Evolutionary conservation across 805 yeast genomes (phyloP), one percentile per base, ranked within the genome.

Genomic region (Candida maltosa): DNA sequence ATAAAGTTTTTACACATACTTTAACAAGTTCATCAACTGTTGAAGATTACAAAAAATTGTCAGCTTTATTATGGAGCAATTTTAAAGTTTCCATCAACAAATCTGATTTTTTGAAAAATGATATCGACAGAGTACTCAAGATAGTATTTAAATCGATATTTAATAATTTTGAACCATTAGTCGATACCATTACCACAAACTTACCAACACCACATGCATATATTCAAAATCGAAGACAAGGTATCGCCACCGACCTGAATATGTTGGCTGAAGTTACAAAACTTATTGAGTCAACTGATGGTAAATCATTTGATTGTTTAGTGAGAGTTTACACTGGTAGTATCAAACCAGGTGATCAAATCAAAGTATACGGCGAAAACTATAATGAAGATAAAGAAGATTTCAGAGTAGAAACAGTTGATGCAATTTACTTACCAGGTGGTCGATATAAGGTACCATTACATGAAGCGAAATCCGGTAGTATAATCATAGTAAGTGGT

Each of bases 361-460:
- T 87, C 5, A 62, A 62, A 27, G 60, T 88, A 0, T 47, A 83
- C 1, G 88, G 85, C 2, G 81, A 76, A 34, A 60, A 64, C 16
- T 77, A 56, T 39, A 47, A 62, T 4, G 65, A 63, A 15, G 81
- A 76, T 28, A 66, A 60, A 21, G 85, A 80, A 27, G 87, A 80
- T 37, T 52, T 58, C 38, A 70, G 65, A 26, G 34, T 53, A 1
- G 75, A 69, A 35, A 58, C 54, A 5, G 46, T 78, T 2, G 61
- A 58, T 12, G 67, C 60, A 20, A 52, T 80, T 4, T 71, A 60
- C 47, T 42, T 88, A 1, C 70, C 85, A 29, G 80, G 87, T 31
- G 89, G 89, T 0, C 68, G 95, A 44, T 88, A 86, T 52, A 72
- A 70, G 20, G 57, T 80, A 2, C 70, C 76, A 0, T 69, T 83